Percentiles rank a stretch among this genome's conserved stretches.
Conservation (phyloP, 2,329 filamentous ascomycete genomes). For the Neonectria hederae region DNA sequence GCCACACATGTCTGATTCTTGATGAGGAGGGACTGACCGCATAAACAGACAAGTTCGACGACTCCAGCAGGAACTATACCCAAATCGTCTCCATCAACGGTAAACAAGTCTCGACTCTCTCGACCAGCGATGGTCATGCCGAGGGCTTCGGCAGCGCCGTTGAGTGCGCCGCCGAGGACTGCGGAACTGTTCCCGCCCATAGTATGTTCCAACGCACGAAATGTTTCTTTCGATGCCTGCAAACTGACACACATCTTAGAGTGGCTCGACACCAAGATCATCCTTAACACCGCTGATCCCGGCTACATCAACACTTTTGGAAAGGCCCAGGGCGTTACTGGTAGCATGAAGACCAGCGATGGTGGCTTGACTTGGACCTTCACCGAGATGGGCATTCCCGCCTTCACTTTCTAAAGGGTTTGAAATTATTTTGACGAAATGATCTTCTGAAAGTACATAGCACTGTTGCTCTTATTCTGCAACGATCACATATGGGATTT, state of each 20-base stretch:
- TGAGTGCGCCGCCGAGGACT: constrained; percentile 79
- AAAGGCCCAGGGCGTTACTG: constrained; percentile 12
- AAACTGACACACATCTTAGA: constrained; percentile 2
- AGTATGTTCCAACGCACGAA: constrained; percentile 9
- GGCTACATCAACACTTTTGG: constrained; percentile 27
- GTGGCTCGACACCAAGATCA: constrained; percentile 35
- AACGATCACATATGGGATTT: neutral
- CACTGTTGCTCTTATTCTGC: neutral
- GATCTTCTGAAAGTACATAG: neutral
- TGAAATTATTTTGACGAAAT: neutral
- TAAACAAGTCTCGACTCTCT: constrained; percentile 51
- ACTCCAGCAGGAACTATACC: constrained; percentile 26
- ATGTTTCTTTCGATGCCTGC: rapidly evolving
- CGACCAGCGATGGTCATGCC: constrained; percentile 54
- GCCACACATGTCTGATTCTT: rapidly evolving
- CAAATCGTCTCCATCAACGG: constrained; percentile 36
- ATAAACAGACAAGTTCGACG: constrained; percentile 31
- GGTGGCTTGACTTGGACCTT: constrained; percentile 21
- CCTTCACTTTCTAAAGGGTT: constrained; percentile 15
- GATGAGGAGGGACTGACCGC: rapidly evolving
- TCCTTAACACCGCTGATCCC: constrained; percentile 27
- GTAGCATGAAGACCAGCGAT: constrained; percentile 6
- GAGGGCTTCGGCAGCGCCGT: constrained; percentile 55
- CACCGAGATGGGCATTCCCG: constrained; percentile 14
- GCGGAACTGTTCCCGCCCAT: constrained; percentile 59